These are phyloP conservation scores for Aciculosporium take DNA, from an alignment of 2,329 filamentous ascomycete genomes.

Conservation along the genomic window DNA sequence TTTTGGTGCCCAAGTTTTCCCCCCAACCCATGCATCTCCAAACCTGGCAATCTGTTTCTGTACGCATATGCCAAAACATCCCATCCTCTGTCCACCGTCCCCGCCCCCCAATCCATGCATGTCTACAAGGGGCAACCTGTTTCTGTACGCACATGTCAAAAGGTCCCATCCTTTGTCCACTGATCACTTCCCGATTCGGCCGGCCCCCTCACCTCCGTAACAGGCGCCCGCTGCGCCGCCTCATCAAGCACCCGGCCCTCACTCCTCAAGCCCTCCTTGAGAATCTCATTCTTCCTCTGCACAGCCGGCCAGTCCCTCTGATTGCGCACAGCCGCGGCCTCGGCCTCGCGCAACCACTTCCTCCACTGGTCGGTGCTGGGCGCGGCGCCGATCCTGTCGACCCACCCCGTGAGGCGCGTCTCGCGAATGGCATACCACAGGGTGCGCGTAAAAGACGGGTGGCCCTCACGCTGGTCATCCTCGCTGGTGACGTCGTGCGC, in stretches of 20 bases:
- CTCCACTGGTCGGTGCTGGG: conserved; percentile 39
- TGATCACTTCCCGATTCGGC: conserved; percentile 7
- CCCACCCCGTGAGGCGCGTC: conserved; percentile 38
- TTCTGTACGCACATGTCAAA: conserved; percentile 11
- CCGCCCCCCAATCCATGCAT: too few relatives aligned
- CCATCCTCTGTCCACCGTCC: too few relatives aligned
- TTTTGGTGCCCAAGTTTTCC: too few relatives aligned
- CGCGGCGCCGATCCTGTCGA: conserved; percentile 33
- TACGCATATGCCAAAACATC: too few relatives aligned
- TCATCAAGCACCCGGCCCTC: conserved; percentile 11
- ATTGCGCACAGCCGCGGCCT: conserved; percentile 19
- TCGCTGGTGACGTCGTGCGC: conserved; percentile 20
- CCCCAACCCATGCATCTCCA: too few relatives aligned
- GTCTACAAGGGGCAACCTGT: too few relatives aligned
- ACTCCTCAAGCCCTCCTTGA: conserved; percentile 19
- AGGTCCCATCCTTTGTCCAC: conserved; percentile 13
- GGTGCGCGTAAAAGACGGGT: conserved; percentile 38
- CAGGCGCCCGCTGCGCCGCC: conserved; percentile 18
- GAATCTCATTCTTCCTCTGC: conserved; percentile 32
- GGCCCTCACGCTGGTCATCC: conserved; percentile 23
- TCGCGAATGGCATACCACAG: conserved; percentile 45
- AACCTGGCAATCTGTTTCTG: too few relatives aligned
- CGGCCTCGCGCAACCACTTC: conserved; percentile 37
- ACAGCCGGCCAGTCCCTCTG: conserved; percentile 32
- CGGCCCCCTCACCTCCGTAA: conserved; percentile 12